phyloP scores from a whole-genome alignment of 1,139 yeast species.

The Yamadazyma diddensiae region DNA sequence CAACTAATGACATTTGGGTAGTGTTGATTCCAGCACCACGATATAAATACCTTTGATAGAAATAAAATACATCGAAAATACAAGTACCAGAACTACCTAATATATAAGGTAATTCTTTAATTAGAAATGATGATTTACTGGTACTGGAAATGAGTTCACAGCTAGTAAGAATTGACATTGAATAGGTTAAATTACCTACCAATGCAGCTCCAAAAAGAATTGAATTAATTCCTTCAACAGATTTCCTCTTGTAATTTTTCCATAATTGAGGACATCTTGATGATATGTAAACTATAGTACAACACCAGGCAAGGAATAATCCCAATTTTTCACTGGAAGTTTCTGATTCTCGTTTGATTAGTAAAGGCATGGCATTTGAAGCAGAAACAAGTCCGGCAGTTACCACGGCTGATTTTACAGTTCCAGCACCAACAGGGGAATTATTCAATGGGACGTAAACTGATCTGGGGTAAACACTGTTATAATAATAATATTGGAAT shows the following conservation, averaged over 20 bases:
- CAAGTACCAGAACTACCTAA: slow-evolving; percentile 88
- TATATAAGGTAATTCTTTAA: slow-evolving; percentile 75
- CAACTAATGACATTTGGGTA: slow-evolving; percentile 24
- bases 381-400: slow-evolving; percentile 24
- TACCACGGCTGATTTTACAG: slow-evolving; percentile 8
- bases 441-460: too few relatives aligned
- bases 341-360: slow-evolving; percentile 3
- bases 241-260: slow-evolving; percentile 70
- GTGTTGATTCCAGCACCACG: slow-evolving; percentile 26
- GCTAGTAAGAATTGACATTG: slow-evolving; percentile 65
- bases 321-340: slow-evolving; percentile 36
- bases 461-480: slow-evolving; percentile 32
- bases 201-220: slow-evolving; percentile 76
- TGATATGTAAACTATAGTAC: slow-evolving; percentile 70
- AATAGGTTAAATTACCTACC: slow-evolving; percentile 76
- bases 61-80: slow-evolving; percentile 69
- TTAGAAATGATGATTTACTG: slow-evolving; percentile 47
- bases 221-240: slow-evolving; percentile 84
- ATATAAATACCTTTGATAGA: slow-evolving; percentile 56
- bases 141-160: slow-evolving; percentile 34
- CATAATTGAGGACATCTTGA: slow-evolving; percentile 84
- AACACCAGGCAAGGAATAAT: slow-evolving; percentile 69
- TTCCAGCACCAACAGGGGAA: slow-evolving; percentile 12
- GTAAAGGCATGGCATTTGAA: slow-evolving; percentile 21
- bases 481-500: slow-evolving; percentile 76